Conservation (phyloP, 2,329 filamentous ascomycete species). For the Drechslerella coelobrocha region DNA sequence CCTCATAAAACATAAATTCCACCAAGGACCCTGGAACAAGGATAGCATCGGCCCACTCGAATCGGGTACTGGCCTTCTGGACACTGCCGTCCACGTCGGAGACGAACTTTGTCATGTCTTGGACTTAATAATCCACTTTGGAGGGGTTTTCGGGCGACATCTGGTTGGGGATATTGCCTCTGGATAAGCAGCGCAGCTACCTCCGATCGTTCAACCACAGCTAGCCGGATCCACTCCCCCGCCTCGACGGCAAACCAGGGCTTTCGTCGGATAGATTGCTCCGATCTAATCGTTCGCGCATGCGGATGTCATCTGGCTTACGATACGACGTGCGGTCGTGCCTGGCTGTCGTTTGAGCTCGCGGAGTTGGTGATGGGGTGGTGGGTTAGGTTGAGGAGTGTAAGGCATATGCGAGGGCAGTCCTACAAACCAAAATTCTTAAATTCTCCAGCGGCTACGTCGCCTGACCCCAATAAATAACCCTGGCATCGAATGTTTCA, state of each 20-base stretch:
- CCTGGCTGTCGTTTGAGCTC: background rate
- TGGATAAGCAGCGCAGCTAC: background rate
- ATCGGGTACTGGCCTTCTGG: background rate
- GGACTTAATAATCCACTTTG: background rate
- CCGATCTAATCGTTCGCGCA: background rate
- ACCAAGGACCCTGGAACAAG: too few relatives aligned
- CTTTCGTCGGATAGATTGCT: background rate
- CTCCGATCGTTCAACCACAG: background rate
- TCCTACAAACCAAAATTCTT: conserved; percentile 13
- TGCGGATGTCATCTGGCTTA: background rate
- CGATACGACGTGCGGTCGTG: conserved; percentile 14
- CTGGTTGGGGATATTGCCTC: background rate
- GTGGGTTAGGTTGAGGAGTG: conserved; percentile 34
- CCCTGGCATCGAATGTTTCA: conserved; percentile 39
- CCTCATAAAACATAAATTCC: background rate
- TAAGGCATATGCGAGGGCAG: conserved; percentile 39
- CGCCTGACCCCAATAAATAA: conserved; percentile 34
- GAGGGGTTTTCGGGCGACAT: background rate
- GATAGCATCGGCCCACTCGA: background rate
- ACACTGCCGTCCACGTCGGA: background rate
- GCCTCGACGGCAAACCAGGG: too few relatives aligned
- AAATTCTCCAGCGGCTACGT: conserved; percentile 41
- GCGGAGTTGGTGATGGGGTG: conserved; percentile 16
- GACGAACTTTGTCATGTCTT: background rate
- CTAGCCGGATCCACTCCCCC: too few relatives aligned